A percentile compares a stretch with the other conserved stretches of the same genome.
Evolutionary conservation across 345 rosid species (phyloP).

Genomic region (Toxicodendron radicans): DNA sequence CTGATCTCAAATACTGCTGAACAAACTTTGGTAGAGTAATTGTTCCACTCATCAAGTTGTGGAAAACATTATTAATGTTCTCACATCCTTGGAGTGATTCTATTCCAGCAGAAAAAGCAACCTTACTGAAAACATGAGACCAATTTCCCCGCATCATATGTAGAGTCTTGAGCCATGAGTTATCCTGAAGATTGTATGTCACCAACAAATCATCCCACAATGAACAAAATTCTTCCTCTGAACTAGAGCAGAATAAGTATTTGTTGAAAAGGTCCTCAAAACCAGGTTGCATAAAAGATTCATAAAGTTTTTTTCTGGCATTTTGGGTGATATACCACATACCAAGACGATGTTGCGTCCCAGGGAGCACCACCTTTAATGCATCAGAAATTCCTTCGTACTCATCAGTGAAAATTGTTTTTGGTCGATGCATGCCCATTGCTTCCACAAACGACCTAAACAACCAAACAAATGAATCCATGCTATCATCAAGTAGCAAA

Average conservation of each 20-base stretch:
- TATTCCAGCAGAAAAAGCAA: background rate
- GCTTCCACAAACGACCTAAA: background rate
- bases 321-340: conserved; percentile 1
- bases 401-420: background rate
- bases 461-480: background rate
- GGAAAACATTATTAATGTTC: background rate
- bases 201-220: background rate
- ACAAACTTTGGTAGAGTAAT: background rate
- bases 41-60: background rate
- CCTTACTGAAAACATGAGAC: background rate
- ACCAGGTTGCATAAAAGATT: background rate
- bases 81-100: background rate
- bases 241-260: background rate
- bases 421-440: background rate
- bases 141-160: background rate
- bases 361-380: background rate
- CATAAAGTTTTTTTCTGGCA: background rate
- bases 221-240: background rate
- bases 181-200: background rate
- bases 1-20: background rate
- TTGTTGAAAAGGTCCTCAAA: background rate
- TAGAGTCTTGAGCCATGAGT: background rate
- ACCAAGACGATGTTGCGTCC: background rate
- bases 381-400: background rate
- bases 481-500: background rate